Evolutionary conservation across 1,284 basidiomycete species (phyloP), one percentile per base, ranked within the genome.

Genomic region (Ustilago xerochloae): DNA sequence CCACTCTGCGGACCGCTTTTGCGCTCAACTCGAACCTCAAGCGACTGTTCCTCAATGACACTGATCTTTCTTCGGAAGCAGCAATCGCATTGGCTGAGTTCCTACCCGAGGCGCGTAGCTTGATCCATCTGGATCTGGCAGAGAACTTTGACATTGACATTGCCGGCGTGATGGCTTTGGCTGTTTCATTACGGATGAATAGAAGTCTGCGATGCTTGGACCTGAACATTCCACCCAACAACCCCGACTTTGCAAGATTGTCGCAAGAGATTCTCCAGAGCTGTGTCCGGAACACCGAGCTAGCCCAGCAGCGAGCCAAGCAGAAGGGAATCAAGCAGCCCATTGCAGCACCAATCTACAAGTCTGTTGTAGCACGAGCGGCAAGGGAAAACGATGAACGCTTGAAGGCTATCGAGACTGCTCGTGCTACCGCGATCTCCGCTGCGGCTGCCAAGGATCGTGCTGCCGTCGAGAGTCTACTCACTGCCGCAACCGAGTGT

Each of bases 21-120:
- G 95, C 93, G 0, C 88, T 97, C 66, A 97, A 98, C 84, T 91
- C 91, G 1, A 91, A 93, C 1, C 88, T 98, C 32, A 97, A 96
- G 84, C 90, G 95, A 1, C 87, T 99, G 33, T 98, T 97, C 87
- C 88, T 99, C 26, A 90, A 92, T 15, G 90, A 91, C 5, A 97
- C 95, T 0, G 87, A 88, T 6, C 88, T 99, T 77, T 90, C 89
- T 0, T 92, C 93, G 0, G 88, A 91, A 2, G 94, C 93, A 4
- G 95, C 96, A 0, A 97, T 99, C 63, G 92, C 93, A 0, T 89
- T 99, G 1, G 96, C 96, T 4, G 95, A 98, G 85, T 98, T 97
- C 86, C 88, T 98, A 3, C 94, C 94, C 0, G 94, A 98, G 83
- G 91, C 93, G 0, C 89, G 88, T 26, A 91, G 91, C 0, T 87